Evolutionary conservation across 2,329 filamentous ascomycete genomes (phyloP).

Genomic region (Aspergillus udagawae): DNA sequence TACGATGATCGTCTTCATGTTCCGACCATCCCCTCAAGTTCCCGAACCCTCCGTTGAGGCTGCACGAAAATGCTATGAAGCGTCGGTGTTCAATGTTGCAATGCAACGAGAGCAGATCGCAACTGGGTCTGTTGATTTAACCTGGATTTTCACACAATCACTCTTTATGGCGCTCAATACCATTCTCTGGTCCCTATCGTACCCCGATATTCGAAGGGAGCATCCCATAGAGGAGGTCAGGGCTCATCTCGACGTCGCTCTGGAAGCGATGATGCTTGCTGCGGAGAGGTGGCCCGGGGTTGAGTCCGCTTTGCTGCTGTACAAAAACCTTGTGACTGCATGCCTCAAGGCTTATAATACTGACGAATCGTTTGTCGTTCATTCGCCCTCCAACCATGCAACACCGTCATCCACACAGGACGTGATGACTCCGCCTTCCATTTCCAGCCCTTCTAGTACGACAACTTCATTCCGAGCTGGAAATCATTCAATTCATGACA

Average conservation of each 20-base stretch:
- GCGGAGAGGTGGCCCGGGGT: constrained; percentile 91
- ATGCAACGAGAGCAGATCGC: constrained; percentile 77
- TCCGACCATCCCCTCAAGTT: constrained; percentile 86
- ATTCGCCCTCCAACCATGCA: constrained; percentile 42
- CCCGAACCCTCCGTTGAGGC: constrained; percentile 77
- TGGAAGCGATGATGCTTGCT: constrained; percentile 75
- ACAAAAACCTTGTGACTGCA: constrained; percentile 77
- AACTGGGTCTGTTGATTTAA: constrained; percentile 72
- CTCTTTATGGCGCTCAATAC: constrained; percentile 92
- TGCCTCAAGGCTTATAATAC: constrained; percentile 84
- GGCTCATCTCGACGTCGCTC: constrained; percentile 65
- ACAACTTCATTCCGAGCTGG: constrained; percentile 31
- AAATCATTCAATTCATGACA: constrained; percentile 26
- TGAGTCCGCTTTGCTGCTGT: constrained; percentile 76
- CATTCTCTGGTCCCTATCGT: constrained; percentile 86
- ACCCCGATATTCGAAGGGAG: constrained; percentile 70
- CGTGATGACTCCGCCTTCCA: constrained; percentile 35
- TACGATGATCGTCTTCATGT: constrained; percentile 82
- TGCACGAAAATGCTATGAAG: constrained; percentile 77
- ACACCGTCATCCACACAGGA: constrained; percentile 40
- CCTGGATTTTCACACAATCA: constrained; percentile 87
- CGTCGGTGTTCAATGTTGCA: constrained; percentile 74
- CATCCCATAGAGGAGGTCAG: constrained; percentile 74
- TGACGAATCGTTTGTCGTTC: constrained; percentile 50
- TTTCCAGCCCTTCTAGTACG: constrained; percentile 40